Conservation (phyloP, 495 filamentous ascomycete genomes). For the Thozetella sp. region DNA sequence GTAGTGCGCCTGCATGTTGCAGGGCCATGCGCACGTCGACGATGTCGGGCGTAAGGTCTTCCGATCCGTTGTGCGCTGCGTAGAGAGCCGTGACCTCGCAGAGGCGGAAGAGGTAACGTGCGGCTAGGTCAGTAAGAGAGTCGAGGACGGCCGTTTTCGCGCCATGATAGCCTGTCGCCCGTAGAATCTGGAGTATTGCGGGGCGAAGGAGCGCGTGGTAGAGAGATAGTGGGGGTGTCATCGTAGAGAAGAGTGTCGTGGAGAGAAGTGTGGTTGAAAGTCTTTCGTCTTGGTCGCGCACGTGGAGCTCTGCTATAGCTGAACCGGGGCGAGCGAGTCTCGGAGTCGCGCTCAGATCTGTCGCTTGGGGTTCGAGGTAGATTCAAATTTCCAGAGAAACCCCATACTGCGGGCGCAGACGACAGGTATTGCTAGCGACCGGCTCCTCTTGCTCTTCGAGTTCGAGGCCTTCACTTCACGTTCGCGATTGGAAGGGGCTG, state of each 20-base stretch:
- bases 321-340: background rate
- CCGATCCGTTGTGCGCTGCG: slow-evolving; percentile 46
- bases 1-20: slow-evolving; percentile 70
- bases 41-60: slow-evolving; percentile 46
- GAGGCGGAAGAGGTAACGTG: slow-evolving; percentile 72
- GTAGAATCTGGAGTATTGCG: slow-evolving; percentile 80
- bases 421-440: background rate
- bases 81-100: slow-evolving; percentile 62
- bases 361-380: background rate
- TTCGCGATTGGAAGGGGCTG: background rate
- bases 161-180: slow-evolving; percentile 80
- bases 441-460: background rate
- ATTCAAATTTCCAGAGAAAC: background rate
- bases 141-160: slow-evolving; percentile 78
- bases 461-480: background rate
- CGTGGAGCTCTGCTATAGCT: background rate
- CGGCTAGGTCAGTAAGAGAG: slow-evolving; percentile 72
- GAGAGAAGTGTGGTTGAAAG: background rate
- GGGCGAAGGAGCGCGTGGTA: slow-evolving; percentile 81
- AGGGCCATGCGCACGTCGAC: slow-evolving; percentile 84
- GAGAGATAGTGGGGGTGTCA: slow-evolving; percentile 50
- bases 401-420: background rate
- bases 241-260: slow-evolving; percentile 20
- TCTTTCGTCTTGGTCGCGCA: too few relatives aligned
- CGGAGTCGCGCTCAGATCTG: background rate